phyloP scores from a whole-genome alignment of 192 early-diverging fungal species.

The Podila minutissima region DNA sequence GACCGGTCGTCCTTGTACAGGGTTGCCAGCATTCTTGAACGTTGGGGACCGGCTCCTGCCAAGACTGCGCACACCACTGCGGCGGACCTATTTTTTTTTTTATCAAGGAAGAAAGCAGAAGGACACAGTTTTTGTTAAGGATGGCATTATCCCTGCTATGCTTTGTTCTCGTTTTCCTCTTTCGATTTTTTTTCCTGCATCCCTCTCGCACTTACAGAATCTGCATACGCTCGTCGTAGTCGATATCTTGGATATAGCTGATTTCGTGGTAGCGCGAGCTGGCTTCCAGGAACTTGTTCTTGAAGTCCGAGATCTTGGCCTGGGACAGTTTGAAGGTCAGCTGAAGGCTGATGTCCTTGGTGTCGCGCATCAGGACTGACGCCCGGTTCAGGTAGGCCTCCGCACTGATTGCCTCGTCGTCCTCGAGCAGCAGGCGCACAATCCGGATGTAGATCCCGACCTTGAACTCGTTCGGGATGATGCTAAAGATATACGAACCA shows the following conservation, averaged over 20 bases:
- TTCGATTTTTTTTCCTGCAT: not conserved
- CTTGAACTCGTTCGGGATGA: slow-evolving; percentile 73
- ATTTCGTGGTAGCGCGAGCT: slow-evolving; percentile 87
- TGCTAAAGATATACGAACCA: slow-evolving; percentile 25
- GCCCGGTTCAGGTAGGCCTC: slow-evolving; percentile 89
- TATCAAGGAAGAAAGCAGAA: too few relatives aligned
- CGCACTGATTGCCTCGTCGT: slow-evolving; percentile 83
- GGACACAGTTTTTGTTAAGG: too few relatives aligned
- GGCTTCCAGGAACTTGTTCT: slow-evolving; percentile 87
- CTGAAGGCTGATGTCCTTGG: slow-evolving; percentile 60
- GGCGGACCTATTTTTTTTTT: slow-evolving; percentile 55
- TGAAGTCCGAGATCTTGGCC: slow-evolving; percentile 85
- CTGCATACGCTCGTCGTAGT: slow-evolving; percentile 66
- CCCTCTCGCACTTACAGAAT: slow-evolving; percentile 55
- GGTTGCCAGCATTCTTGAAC: slow-evolving; percentile 86
- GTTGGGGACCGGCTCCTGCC: slow-evolving; percentile 90
- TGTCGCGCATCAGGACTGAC: slow-evolving; percentile 67
- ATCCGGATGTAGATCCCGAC: slow-evolving; percentile 86
- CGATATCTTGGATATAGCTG: slow-evolving; percentile 73
- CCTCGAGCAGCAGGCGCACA: slow-evolving; percentile 85
- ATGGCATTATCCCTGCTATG: too few relatives aligned
- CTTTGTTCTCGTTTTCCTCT: too few relatives aligned
- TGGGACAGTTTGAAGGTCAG: slow-evolving; percentile 84
- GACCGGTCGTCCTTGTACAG: slow-evolving; percentile 94
- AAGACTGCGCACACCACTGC: slow-evolving; percentile 94